These are phyloP conservation scores for Tetracladium marchalianum DNA, from an alignment of 495 filamentous ascomycete genomes.

Conservation along the genomic window DNA sequence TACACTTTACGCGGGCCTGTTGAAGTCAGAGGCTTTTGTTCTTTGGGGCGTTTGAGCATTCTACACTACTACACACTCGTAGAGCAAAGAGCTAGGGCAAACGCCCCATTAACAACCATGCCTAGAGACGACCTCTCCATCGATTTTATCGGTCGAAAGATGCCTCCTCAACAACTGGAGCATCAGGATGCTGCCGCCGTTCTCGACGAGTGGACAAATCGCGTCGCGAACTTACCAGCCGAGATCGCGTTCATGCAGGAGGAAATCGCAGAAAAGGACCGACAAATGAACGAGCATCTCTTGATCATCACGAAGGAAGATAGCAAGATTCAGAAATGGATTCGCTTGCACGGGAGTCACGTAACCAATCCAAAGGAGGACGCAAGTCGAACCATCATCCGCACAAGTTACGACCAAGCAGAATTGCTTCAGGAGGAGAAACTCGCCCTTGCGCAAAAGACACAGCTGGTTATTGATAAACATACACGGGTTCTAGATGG, in stretches of 20 bases:
- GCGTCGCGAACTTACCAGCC: slow-evolving; percentile 77
- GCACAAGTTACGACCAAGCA: slow-evolving; percentile 59
- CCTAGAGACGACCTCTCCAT: slow-evolving; percentile 54
- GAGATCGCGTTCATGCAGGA: slow-evolving; percentile 91
- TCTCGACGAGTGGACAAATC: slow-evolving; percentile 84
- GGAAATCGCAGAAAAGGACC: slow-evolving; percentile 88
- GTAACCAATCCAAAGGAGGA: slow-evolving; percentile 81
- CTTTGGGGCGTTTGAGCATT: too few species aligned
- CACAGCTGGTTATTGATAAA: slow-evolving; percentile 70
- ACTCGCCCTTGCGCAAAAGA: slow-evolving; percentile 67
- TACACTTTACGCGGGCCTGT: too few species aligned
- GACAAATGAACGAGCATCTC: slow-evolving; percentile 62
- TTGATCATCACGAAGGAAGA: slow-evolving; percentile 69
- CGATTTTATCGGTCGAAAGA: slow-evolving; percentile 42
- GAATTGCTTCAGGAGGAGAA: slow-evolving; percentile 81
- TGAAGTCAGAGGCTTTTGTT: too few species aligned
- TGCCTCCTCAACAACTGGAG: slow-evolving; percentile 37
- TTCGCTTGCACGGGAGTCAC: slow-evolving; percentile 75
- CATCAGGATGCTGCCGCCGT: slow-evolving; percentile 71
- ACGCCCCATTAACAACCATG: slow-evolving; percentile 31
- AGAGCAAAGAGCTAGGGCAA: neutral
- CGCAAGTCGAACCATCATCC: slow-evolving; percentile 55
- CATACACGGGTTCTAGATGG: slow-evolving; percentile 80
- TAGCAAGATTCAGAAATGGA: slow-evolving; percentile 76
- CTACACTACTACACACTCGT: too few species aligned